Conservation (phyloP, 352 stramenopile genomes). For the Pythium guiyangense region DNA sequence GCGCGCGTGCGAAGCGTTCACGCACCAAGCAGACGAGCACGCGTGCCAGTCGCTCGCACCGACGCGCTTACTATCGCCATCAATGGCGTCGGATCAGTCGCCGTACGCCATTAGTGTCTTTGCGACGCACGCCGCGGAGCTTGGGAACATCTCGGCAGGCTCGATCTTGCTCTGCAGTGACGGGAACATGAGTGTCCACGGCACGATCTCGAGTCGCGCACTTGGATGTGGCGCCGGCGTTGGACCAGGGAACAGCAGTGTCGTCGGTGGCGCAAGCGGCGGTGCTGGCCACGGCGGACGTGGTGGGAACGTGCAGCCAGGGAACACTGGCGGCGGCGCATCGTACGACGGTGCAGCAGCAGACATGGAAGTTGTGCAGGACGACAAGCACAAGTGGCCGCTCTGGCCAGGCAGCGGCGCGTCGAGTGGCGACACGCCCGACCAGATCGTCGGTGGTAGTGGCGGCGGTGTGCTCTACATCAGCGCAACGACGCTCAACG, state of each 20-base stretch:
- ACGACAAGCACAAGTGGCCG: slow-evolving; percentile 29
- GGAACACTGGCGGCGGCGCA: slow-evolving; percentile 35
- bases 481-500: slow-evolving; percentile 35
- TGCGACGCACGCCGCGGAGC: slow-evolving; percentile 24
- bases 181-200: slow-evolving; percentile 29
- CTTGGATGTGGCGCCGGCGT: slow-evolving; percentile 47
- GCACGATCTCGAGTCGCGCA: slow-evolving; percentile 28
- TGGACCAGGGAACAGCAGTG: slow-evolving; percentile 47
- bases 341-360: slow-evolving; percentile 30
- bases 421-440: slow-evolving; percentile 38
- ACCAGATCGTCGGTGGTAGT: slow-evolving; percentile 50
- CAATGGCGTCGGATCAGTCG: slow-evolving; percentile 5
- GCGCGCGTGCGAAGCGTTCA: slow-evolving; percentile 31
- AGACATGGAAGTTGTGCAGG: background rate
- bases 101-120: slow-evolving; percentile 46
- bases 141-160: slow-evolving; percentile 49
- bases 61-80: background rate
- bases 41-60: slow-evolving; percentile 26
- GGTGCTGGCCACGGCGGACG: slow-evolving; percentile 63
- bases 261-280: slow-evolving; percentile 46
- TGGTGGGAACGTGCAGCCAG: slow-evolving; percentile 56
- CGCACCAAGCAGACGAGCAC: slow-evolving; percentile 31
- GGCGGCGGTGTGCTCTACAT: slow-evolving; percentile 77
- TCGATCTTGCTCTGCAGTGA: slow-evolving; percentile 57
- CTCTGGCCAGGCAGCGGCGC: slow-evolving; percentile 68